These are phyloP conservation scores for Cenchrus fungigraminus DNA, from an alignment of 176 grass and related monocot genomes.

Conservation along the genomic window DNA sequence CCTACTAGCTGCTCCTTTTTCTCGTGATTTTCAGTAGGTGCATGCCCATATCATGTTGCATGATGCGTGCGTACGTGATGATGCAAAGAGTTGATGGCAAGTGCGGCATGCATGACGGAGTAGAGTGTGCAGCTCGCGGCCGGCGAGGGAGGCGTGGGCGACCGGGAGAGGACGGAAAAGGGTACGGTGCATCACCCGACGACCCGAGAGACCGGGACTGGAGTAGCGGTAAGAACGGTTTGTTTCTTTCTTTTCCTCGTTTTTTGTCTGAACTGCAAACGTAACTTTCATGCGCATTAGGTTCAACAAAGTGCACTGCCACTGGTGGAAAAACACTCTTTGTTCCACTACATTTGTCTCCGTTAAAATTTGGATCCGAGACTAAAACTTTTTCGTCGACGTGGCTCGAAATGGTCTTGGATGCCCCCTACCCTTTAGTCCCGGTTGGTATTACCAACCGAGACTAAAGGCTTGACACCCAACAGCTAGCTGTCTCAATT, in stretches of 20 bases:
- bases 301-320: not conserved
- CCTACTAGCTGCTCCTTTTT: not conserved
- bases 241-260: not conserved
- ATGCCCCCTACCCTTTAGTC: too few species aligned
- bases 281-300: not conserved
- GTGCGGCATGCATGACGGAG: slow-evolving; percentile 5
- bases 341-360: too few species aligned
- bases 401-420: too few species aligned
- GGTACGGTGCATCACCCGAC: not conserved
- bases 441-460: too few species aligned
- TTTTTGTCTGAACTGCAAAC: not conserved
- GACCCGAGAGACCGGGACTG: not conserved
- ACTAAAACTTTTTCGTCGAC: too few species aligned
- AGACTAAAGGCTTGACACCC: too few species aligned
- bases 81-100: slow-evolving; percentile 7
- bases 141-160: slow-evolving; percentile 18
- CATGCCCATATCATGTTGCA: not conserved
- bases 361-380: too few species aligned
- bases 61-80: slow-evolving; percentile 7
- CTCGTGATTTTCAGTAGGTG: not conserved
- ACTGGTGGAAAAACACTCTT: too few species aligned
- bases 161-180: not conserved
- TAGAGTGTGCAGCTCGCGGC: not conserved
- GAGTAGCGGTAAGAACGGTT: not conserved
- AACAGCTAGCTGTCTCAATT: too few species aligned